Evolutionary conservation across 345 rosid genomes (phyloP), one percentile per base, ranked within the genome.

Genomic region (Physaria fendleri): DNA sequence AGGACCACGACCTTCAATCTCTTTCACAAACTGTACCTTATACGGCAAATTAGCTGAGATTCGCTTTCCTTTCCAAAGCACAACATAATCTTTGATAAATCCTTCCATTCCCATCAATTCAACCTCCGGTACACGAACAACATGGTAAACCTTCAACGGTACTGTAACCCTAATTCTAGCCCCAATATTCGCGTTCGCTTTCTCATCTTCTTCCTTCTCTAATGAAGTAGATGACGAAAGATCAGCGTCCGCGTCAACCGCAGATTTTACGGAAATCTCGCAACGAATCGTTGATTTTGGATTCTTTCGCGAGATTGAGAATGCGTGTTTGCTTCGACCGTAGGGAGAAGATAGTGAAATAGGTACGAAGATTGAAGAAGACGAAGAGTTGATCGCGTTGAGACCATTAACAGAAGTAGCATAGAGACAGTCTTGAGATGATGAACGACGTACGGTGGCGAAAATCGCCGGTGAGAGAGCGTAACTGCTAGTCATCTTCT

Each of bases 51-150:
- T 87, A 3, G 99, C 94, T 12, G 97, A 89, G 6, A 93, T 78
- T 23, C 69, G 72, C 71, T 81, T 93, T 11, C 91, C 99, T 65
- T 84, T 89, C 87, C 87, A 93, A 11, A 80, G 30, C 21, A 49
- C 81, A 2, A 79, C 86, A 73, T 77, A 79, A 68, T 85, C 86
- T 79, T 89, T 93, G 17, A 89, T 34, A 11, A 40, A 58, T 5
- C 99, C 99, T 76, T 89, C 95, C 89, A 76, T 78, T 4, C 88
- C 99, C 39, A 58, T 58, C 71, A 93, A 78, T 66, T 89, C 97
- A 34, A 83, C 30, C 77, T 87, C 94, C 17, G 79, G 79, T 5
- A 83, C 90, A 5, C 84, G 80, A 48, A 80, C 81, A 49, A 87
- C 95, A 33, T 93, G 99, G 73, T 93, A 93, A 1, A 89, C 92